Percentiles rank a stretch among this genome's conserved stretches.
Evolutionary conservation across 148 eudicot genomes (phyloP).

Genomic region (Rheum nobile): DNA sequence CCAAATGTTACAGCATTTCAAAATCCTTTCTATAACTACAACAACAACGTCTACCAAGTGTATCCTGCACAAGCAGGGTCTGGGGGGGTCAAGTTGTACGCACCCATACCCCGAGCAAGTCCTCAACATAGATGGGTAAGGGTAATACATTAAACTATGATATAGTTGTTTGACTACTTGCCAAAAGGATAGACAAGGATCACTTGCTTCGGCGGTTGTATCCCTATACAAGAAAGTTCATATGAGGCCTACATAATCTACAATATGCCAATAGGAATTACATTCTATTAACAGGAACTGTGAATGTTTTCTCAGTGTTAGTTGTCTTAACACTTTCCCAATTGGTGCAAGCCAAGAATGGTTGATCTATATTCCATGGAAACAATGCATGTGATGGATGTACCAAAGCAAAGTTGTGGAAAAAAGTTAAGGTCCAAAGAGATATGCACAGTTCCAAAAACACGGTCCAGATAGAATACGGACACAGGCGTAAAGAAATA

Average conservation of each 20-base stretch:
- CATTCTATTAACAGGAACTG: background rate
- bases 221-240: background rate
- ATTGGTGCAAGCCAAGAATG: background rate
- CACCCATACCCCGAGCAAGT: background rate
- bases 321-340: background rate
- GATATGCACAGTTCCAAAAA: background rate
- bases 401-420: background rate
- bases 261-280: background rate
- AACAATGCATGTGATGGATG: background rate
- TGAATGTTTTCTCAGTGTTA: background rate
- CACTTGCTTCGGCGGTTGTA: background rate
- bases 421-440: background rate
- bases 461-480: background rate
- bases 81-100: no score
- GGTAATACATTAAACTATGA: background rate
- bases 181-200: background rate
- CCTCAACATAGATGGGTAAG: background rate
- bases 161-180: background rate
- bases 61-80: no score
- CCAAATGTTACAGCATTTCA: conserved; percentile 7
- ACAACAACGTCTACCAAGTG: no score
- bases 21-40: background rate
- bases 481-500: background rate
- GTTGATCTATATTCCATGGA: background rate
- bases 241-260: background rate